Evolutionary conservation across 2,329 filamentous ascomycete species (phyloP).

Genomic region (Talaromyces sp.): DNA sequence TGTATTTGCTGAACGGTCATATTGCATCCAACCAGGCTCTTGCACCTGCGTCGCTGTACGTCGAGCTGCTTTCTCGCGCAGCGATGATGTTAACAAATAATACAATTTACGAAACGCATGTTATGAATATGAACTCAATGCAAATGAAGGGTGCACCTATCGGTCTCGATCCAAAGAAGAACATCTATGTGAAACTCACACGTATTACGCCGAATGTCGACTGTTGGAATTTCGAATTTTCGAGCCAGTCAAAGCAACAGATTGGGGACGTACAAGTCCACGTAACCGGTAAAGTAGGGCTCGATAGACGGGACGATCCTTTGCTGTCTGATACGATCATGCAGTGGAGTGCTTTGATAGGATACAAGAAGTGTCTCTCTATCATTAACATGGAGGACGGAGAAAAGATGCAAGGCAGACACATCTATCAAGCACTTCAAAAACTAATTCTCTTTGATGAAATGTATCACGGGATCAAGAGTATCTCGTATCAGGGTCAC

Average conservation of each 20-base stretch:
- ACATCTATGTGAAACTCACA: slow-evolving; percentile 9
- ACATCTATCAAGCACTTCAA: slow-evolving; percentile 9
- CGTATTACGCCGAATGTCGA: background rate
- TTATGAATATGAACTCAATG: slow-evolving; percentile 8
- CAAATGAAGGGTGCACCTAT: slow-evolving; percentile 11
- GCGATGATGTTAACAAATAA: background rate
- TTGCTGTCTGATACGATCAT: slow-evolving; percentile 7
- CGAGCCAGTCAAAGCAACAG: slow-evolving; percentile 2
- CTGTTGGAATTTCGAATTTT: slow-evolving; percentile 7
- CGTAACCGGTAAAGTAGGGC: slow-evolving; percentile 3
- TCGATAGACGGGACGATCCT: slow-evolving; percentile 6
- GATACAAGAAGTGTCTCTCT: slow-evolving; percentile 8
- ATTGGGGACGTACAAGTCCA: slow-evolving; percentile 2
- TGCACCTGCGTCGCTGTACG: slow-evolving; percentile 9
- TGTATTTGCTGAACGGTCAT: slow-evolving; percentile 9
- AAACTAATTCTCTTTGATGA: slow-evolving; percentile 7
- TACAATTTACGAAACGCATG: slow-evolving; percentile 1
- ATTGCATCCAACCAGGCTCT: slow-evolving; percentile 11
- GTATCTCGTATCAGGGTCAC: slow-evolving; percentile 16
- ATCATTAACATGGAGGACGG: slow-evolving; percentile 3
- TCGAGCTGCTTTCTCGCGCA: slow-evolving; percentile 9
- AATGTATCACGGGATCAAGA: slow-evolving; percentile 17
- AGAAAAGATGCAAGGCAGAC: slow-evolving; percentile 13
- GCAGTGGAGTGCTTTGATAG: slow-evolving; percentile 11
- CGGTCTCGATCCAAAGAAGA: slow-evolving; percentile 7